phyloP scores from a whole-genome alignment of 495 filamentous ascomycete species.

The Daldinia decipiens region DNA sequence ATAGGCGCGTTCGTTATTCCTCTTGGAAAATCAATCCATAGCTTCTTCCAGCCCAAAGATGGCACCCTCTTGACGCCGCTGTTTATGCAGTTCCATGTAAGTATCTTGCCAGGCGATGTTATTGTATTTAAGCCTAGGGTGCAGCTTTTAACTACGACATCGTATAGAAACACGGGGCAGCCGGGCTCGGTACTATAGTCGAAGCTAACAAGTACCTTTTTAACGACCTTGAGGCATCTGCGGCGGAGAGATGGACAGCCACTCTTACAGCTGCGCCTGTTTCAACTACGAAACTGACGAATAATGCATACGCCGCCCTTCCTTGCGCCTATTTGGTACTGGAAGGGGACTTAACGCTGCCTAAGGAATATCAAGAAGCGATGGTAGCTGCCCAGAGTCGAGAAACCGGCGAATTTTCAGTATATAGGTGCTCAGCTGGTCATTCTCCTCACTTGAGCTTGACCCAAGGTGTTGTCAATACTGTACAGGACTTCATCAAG shows the following conservation, averaged over 20 bases:
- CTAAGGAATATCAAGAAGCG: not conserved
- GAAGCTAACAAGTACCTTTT: no score
- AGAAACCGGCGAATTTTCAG: not conserved
- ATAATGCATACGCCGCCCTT: no score
- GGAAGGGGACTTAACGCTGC: no score
- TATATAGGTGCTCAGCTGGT: not conserved
- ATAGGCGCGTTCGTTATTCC: no score
- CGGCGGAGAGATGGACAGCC: no score
- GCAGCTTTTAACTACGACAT: not conserved
- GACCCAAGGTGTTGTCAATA: not conserved
- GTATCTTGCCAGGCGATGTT: not conserved
- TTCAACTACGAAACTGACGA: no score
- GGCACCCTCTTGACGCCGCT: not conserved
- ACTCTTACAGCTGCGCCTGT: no score
- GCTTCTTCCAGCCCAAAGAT: no score
- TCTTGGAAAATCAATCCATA: no score
- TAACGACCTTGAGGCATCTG: not conserved
- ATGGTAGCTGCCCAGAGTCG: not conserved
- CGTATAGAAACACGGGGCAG: constrained; percentile 18
- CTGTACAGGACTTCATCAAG: not conserved
- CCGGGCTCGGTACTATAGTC: constrained; percentile 39
- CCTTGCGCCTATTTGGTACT: no score
- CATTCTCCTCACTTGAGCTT: not conserved
- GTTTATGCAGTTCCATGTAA: not conserved
- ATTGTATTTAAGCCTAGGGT: not conserved